Evolutionary conservation across 2,329 filamentous ascomycete genomes (phyloP), one percentile per base, ranked within the genome.

Genomic region (Fusarium udum): DNA sequence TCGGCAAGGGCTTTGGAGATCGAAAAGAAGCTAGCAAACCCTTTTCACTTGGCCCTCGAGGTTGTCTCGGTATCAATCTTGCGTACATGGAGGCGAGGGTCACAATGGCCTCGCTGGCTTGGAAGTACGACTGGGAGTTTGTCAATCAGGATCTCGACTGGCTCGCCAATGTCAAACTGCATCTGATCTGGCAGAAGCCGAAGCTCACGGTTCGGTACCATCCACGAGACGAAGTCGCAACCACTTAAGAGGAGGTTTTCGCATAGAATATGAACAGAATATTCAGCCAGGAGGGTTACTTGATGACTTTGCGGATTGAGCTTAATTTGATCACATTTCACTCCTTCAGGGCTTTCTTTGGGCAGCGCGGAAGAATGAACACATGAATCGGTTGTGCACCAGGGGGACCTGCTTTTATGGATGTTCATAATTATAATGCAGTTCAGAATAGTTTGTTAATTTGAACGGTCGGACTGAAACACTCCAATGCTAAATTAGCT

Each of bases 21-120:
- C 43, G 43, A 2, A 69, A 64, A 10, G 64, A 69, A 12, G 66
- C 66, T 13, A 69, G 57, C 22, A 59, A 52, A 3, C 39, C 58
- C 4, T 69, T 69, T 32, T 63, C 57, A 2, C 48, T 68, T 4
- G 63, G 66, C 7, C 65, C 66, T 32, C 28, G 58, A 6, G 39
- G 34, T 4, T 69, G 51, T 28, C 26, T 68, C 0, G 65, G 65
- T 15, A 51, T 68, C 4, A 68, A 67, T 16, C 65, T 68, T n/a
- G 65, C 65, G 2, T 67, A 68, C 11, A 24, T 68, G 7, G 55
- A 68, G 18, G 31, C 42, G 1, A 61, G 55, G 10, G 37, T 62
- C 3, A 36, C 55, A 5, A 24, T 67, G 11, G 65, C 65, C 15
- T 67, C 65, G 0, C 16, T 69, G 3, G 43, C 39, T 7, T 69